A percentile compares a stretch with the other conserved stretches of the same genome.
Conservation (phyloP, 805 yeast genomes). For the Saccharomycopsis sp. region DNA sequence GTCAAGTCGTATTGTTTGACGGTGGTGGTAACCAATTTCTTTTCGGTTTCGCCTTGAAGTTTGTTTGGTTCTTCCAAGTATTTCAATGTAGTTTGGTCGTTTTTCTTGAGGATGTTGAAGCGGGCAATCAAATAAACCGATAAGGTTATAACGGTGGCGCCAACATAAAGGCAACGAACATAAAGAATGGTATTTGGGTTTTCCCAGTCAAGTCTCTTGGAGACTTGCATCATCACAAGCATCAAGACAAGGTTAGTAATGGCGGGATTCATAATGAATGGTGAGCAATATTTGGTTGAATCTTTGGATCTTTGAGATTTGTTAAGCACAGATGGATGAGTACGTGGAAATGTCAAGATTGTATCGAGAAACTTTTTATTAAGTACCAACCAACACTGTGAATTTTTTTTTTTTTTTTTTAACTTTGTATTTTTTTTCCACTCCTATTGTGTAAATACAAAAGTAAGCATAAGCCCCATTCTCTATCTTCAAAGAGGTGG, state of each 20-base stretch:
- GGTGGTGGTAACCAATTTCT: constrained; percentile 76
- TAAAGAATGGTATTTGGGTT: constrained; percentile 64
- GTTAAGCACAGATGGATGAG: too few relatives aligned
- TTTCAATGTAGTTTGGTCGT: constrained; percentile 86
- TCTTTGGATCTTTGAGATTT: too few relatives aligned
- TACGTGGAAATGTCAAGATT: too few relatives aligned
- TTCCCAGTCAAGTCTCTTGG: constrained; percentile 83
- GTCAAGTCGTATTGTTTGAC: constrained; percentile 89
- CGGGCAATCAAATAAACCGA: constrained; percentile 59
- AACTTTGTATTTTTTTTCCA: too few relatives aligned
- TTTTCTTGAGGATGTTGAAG: constrained; percentile 54
- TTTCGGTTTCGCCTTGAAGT: constrained; percentile 65
- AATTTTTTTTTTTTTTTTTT: too few relatives aligned
- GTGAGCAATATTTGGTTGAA: not conserved
- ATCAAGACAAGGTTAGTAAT: constrained; percentile 77
- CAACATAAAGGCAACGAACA: constrained; percentile 63
- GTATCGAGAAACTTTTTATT: too few relatives aligned
- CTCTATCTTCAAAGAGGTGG: too few relatives aligned
- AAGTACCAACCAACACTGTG: too few relatives aligned
- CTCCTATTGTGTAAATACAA: too few relatives aligned
- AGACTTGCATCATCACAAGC: constrained; percentile 94
- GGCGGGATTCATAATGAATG: constrained; percentile 67
- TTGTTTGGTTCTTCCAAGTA: constrained; percentile 81
- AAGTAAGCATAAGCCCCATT: too few relatives aligned
- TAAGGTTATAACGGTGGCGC: constrained; percentile 58